phyloP scores from a whole-genome alignment of 768 basidiomycete species.

The Gautieria morchelliformis region DNA sequence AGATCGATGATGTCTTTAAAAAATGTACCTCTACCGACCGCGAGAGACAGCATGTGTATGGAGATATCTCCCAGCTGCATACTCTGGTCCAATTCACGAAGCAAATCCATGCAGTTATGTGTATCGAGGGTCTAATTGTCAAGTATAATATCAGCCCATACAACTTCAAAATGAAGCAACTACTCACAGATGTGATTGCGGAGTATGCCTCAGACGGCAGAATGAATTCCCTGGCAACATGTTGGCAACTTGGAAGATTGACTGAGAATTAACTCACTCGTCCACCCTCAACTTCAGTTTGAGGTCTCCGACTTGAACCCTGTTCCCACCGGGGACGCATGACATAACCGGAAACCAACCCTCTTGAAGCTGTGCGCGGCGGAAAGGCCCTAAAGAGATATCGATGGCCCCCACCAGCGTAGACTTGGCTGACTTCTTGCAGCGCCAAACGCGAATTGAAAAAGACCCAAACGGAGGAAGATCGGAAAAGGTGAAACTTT shows the following conservation, averaged over 20 bases:
- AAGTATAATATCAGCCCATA: slow-evolving; percentile 7
- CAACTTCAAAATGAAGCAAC: neutral
- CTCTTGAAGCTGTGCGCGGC: slow-evolving; percentile 63
- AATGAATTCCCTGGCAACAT: slow-evolving; percentile 56
- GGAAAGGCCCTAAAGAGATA: slow-evolving; percentile 61
- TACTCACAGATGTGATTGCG: slow-evolving; percentile 24
- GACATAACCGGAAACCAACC: slow-evolving; percentile 79
- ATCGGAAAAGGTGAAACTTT: slow-evolving; percentile 63
- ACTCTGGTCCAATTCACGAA: slow-evolving; percentile 58
- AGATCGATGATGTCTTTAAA: slow-evolving; percentile 63
- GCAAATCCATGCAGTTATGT: slow-evolving; percentile 66
- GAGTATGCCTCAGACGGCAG: slow-evolving; percentile 59
- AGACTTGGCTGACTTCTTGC: slow-evolving; percentile 52
- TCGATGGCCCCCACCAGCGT: slow-evolving; percentile 47
- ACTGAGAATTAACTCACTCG: slow-evolving; percentile 43
- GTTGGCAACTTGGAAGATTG: neutral
- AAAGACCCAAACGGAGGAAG: slow-evolving; percentile 70
- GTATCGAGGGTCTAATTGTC: slow-evolving; percentile 37
- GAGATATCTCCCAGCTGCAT: slow-evolving; percentile 57
- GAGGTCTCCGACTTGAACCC: slow-evolving; percentile 65
- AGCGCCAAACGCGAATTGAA: slow-evolving; percentile 58
- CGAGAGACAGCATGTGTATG: slow-evolving; percentile 55
- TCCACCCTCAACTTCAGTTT: slow-evolving; percentile 63
- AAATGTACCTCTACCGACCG: slow-evolving; percentile 55
- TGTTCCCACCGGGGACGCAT: slow-evolving; percentile 34